Evolutionary conservation across 1,284 basidiomycete species (phyloP), one percentile per base, ranked within the genome.

Genomic region (Malassezia obtusa): DNA sequence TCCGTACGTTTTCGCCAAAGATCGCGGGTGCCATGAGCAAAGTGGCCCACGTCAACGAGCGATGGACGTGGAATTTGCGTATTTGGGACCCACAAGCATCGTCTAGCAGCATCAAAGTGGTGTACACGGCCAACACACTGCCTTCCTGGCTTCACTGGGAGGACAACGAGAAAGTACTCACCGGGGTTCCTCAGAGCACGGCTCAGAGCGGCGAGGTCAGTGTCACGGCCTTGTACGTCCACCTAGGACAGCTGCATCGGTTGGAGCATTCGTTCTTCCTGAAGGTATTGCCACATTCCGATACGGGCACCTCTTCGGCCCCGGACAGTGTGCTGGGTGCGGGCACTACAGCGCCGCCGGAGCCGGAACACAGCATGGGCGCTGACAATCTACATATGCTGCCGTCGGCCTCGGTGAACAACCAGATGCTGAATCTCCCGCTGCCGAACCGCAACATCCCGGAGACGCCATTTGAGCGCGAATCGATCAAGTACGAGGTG

Each of bases 21-120:
- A 71, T 71, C 35, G 60, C 66, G 7, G 68, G 60, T 2, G 59
- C 67, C 2, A 50, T 65, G 11, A 63, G 67, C 25, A 78, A 82
- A 47, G 83, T 89, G 54, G 90, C 89, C 52, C 78, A 70, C 39
- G 66, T 75, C 4, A 63, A 63, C n/a, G 81, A 84, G 59, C 86
- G 86, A 52, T 95, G 89, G 88, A 80, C 82, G 32, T 98, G 91
- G 89, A 81, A 84, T 46, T 88, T 94, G 35, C 85, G 87, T 57
- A 85, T 98, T 45, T 96, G 91, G 90, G 91, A 98, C 76, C 92
- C 92, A 8, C 92, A 96, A 75, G 69, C 64, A 26, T 67, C 73
- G 6, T 68, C 67, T 17, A 62, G 64, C 30, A 68, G 71, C 33
- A 73, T 90, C 64, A 82, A 84, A 52, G 86, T 92, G 28, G 78